Evolutionary conservation across 2,329 filamentous ascomycete genomes (phyloP), one percentile per base, ranked within the genome.

Genomic region (Sporothrix sp.): DNA sequence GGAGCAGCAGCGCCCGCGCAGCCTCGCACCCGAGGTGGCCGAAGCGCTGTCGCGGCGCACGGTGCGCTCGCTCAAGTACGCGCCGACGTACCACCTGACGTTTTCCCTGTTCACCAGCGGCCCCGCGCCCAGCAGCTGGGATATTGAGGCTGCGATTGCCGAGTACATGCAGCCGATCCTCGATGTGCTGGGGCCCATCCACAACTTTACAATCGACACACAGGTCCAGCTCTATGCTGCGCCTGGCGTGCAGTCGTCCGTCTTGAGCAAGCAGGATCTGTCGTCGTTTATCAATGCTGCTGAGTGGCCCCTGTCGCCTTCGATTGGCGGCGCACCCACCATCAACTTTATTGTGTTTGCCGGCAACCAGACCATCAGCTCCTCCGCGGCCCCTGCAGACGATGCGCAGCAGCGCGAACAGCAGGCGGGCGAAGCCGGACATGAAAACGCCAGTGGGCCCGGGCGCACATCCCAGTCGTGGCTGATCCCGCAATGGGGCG

Each of bases 241-340:
- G 1, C 78, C 80, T 0, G 77, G 81, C n/a, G 76, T 79, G 1
- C 74, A 78, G 59, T 73, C 74, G 14, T 69, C 82, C 21, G 75
- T 84, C 0, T 70, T 98, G 32, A 82, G 79, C 60, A 90, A 88
- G 63, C 85, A 95, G 59, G 89, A 95, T 60, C 74, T 98, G 1
- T 88, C 87, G 33, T 90, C 87, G 1, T 98, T 98, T 62, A 89
- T 98, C 66, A 98, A 98, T 61, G 90, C 91, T 2, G 93, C 93
- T 2, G 93, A 98, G 68, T 98, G 93, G 93, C 93, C 93, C 0
- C 69, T 98, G 3, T 95, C 86, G 55, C 91, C 91, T 0, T 95
- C 88, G 51, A 97, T 98, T 58, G 93, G 90, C 37, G 82, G 81
- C 16, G 91, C 91, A 0, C 93, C 93, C 1, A 98, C 93, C 0